A percentile compares a stretch with the other conserved stretches of the same genome.
Conservation (phyloP, 2,329 filamentous ascomycete genomes). For the Diaporthe citri region DNA sequence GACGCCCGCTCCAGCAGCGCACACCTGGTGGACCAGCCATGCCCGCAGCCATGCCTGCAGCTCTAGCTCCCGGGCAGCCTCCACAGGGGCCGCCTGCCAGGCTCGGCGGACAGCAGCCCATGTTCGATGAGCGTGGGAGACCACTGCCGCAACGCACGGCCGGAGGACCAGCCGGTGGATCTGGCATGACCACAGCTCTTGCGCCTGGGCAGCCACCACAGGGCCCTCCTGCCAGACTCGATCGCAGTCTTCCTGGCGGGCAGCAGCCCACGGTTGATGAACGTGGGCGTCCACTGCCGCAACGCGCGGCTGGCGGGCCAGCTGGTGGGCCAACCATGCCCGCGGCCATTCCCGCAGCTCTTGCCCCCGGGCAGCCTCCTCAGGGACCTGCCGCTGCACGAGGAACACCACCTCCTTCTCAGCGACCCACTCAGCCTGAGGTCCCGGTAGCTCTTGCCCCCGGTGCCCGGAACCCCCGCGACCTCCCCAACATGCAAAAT, state of each 20-base stretch:
- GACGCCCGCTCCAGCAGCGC: not conserved
- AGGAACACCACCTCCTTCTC: not conserved
- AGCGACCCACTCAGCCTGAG: not conserved
- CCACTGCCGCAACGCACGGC: not conserved
- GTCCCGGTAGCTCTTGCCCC: not conserved
- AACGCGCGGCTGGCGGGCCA: not conserved
- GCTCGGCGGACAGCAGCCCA: not conserved
- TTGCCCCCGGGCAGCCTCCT: not conserved
- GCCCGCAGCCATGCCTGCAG: not conserved
- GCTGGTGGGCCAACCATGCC: not conserved
- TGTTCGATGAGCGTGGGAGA: not conserved
- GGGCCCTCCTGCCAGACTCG: not conserved
- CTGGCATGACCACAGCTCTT: not conserved
- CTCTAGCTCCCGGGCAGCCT: not conserved
- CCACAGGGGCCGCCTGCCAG: not conserved
- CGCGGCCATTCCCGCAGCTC: too few relatives aligned
- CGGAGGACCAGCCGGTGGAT: not conserved
- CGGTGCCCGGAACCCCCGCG: not conserved
- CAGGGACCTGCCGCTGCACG: not conserved
- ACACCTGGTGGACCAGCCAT: not conserved
- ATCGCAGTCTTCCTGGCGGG: not conserved
- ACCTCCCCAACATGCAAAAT: not conserved
- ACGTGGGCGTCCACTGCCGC: not conserved
- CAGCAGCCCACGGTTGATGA: not conserved
- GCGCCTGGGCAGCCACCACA: not conserved